Conservation (phyloP, 768 basidiomycete genomes). For the Trametes cubensis region DNA sequence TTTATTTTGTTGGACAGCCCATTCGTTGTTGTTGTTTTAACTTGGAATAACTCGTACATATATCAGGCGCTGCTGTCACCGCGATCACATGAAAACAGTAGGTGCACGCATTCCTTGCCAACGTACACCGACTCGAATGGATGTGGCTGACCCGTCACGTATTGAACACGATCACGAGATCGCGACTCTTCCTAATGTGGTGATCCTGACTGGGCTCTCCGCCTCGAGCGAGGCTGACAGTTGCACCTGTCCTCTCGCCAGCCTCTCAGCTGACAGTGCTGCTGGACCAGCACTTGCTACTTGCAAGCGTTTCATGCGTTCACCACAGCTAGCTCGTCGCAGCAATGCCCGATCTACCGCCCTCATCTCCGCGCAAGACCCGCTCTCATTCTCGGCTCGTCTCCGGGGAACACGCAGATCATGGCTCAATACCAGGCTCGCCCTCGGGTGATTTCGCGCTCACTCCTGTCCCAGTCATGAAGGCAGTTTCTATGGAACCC, state of each 20-base stretch:
- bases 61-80: too few relatives aligned
- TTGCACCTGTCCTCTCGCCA: not conserved
- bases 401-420: not conserved
- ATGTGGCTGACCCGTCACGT: not conserved
- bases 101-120: too few relatives aligned
- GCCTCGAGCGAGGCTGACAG: not conserved
- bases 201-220: not conserved
- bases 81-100: too few relatives aligned
- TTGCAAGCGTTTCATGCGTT: too few relatives aligned
- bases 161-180: conserved; percentile 6
- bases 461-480: conserved; percentile 1
- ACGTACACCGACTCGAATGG: too few relatives aligned
- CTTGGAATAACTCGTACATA: too few relatives aligned
- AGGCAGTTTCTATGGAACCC: conserved; percentile 15
- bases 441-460: not conserved
- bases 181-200: conserved; percentile 1
- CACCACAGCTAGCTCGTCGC: not conserved
- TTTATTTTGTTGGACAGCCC: too few relatives aligned
- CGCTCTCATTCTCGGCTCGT: conserved; percentile 13
- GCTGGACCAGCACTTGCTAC: not conserved
- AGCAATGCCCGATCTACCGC: not conserved
- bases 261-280: not conserved
- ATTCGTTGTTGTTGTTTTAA: too few relatives aligned
- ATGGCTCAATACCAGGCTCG: not conserved
- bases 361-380: conserved; percentile 16